Evolutionary conservation across 768 basidiomycete genomes (phyloP), one percentile per base, ranked within the genome.

Genomic region (Daedalea quercina): DNA sequence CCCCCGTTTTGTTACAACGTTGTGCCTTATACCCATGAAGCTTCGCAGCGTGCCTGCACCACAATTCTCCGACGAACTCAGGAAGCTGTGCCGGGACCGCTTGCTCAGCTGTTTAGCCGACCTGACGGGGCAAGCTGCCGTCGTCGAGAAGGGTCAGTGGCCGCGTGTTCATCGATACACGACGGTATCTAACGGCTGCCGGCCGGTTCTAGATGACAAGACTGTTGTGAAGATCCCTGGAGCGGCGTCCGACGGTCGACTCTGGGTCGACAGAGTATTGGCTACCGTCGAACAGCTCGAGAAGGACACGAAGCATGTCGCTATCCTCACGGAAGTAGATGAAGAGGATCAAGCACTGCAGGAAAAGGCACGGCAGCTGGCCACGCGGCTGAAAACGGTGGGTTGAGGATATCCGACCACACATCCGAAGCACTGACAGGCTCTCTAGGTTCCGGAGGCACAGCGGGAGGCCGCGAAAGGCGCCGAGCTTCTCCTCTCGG

Each of bases 181-280:
- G 28, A 31, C 11, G 11, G 35, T 31, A 24, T 50, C 40, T 41
- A 9, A 35, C 25, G 20, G 28, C 44, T 37, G 19, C 13, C 6
- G 19, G 26, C 17, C 20, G 2, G 51, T n/a, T 43, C 47, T 34
- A 65, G 73, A 57, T 63, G 81, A 73, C 33, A 78, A 80, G 40
- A 81, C 78, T 56, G 67, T 74, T 1, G 67, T 67, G 20, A 87
- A 83, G 64, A 63, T 75, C n/a, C 66, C 78, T 17, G 85, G 79
- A 1, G 78, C 80, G 20, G 79, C 86, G 34, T 77, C 81, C 7
- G 79, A 89, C 53, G 90, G 90, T 25, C 77, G 84, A 59, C 81
- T 90, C 55, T 96, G 93, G 93, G 73, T 88, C 9, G 75, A 81
- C 2, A 81, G 81, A 61, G 78, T 81, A 9, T 72, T 93, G 11